These are phyloP conservation scores for Petrea volubilis DNA, from an alignment of 257 asterid species.

Conservation along the genomic window DNA sequence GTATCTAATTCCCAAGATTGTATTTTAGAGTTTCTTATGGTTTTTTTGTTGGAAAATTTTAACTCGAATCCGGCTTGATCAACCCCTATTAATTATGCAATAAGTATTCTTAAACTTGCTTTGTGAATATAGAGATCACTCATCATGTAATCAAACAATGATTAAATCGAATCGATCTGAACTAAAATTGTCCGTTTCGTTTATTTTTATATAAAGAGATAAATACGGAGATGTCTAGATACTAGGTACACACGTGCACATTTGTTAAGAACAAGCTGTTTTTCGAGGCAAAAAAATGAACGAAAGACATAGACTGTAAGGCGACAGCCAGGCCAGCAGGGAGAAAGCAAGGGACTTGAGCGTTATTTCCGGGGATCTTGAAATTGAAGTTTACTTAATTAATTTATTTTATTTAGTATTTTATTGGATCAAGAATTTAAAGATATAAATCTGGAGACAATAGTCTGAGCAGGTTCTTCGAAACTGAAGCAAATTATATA, in stretches of 20 bases:
- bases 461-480: slow-evolving; percentile 41
- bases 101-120: too few species aligned
- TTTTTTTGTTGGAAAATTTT: not conserved
- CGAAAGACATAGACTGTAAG: slow-evolving; percentile 27
- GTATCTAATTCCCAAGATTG: slow-evolving; percentile 1
- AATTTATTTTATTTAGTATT: not conserved
- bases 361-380: slow-evolving; percentile 45
- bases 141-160: too few species aligned
- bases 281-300: slow-evolving; percentile 38
- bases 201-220: not conserved
- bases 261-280: slow-evolving; percentile 35
- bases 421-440: slow-evolving; percentile 16
- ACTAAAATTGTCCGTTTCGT: too few species aligned
- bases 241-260: slow-evolving; percentile 45
- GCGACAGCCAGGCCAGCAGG: slow-evolving; percentile 5
- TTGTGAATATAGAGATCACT: too few species aligned
- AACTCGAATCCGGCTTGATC: too few species aligned
- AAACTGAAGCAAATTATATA: slow-evolving; percentile 25
- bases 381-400: slow-evolving; percentile 16
- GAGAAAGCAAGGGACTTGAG: slow-evolving; percentile 33
- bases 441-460: slow-evolving; percentile 17
- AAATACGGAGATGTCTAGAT: not conserved
- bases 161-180: too few species aligned
- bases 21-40: not conserved
- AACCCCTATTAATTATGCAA: too few species aligned